Percentiles rank a stretch among this genome's conserved stretches.
These are phyloP conservation scores for Leccinellum albellum DNA, from an alignment of 768 basidiomycete species.

Conservation along the genomic window DNA sequence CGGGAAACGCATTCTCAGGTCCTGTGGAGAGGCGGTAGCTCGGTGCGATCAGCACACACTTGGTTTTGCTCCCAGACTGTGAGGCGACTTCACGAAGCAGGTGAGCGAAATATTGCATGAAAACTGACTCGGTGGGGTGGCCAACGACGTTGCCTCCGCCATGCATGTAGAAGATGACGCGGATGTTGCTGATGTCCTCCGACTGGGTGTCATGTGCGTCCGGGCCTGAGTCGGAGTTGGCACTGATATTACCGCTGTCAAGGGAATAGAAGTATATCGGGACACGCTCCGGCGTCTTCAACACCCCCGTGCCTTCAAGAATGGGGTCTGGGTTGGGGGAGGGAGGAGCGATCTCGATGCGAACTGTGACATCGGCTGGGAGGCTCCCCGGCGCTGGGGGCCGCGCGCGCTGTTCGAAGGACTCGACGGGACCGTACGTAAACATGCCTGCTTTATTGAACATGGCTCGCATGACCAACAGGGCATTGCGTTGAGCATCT, in stretches of 20 bases:
- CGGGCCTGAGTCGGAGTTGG: neutral
- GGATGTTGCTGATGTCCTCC: neutral
- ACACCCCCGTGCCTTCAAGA: neutral
- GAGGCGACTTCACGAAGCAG: conserved; percentile 11
- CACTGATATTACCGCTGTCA: neutral
- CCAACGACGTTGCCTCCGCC: conserved; percentile 21
- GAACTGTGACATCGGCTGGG: conserved; percentile 11
- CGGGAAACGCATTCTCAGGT: conserved; percentile 23
- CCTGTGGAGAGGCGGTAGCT: conserved; percentile 24
- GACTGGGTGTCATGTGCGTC: neutral
- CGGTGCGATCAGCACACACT: conserved; percentile 18
- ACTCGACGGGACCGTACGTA: neutral
- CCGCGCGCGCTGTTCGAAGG: conserved; percentile 14
- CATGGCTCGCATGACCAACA: neutral
- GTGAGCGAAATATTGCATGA: neutral
- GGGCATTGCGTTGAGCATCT: conserved; percentile 10
- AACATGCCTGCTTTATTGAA: fast-evolving
- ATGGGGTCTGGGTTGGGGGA: conserved; percentile 1
- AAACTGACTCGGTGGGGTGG: conserved; percentile 10
- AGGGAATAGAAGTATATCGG: conserved; percentile 22
- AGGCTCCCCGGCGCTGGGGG: neutral
- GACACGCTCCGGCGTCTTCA: conserved; percentile 16
- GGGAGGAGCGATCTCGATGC: conserved; percentile 18
- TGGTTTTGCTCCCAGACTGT: neutral
- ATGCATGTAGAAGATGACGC: conserved; percentile 23